Percentiles rank a stretch among this genome's conserved stretches.
Evolutionary conservation across 2,329 filamentous ascomycete species (phyloP).

Genomic region (Nigrospora oryzae): DNA sequence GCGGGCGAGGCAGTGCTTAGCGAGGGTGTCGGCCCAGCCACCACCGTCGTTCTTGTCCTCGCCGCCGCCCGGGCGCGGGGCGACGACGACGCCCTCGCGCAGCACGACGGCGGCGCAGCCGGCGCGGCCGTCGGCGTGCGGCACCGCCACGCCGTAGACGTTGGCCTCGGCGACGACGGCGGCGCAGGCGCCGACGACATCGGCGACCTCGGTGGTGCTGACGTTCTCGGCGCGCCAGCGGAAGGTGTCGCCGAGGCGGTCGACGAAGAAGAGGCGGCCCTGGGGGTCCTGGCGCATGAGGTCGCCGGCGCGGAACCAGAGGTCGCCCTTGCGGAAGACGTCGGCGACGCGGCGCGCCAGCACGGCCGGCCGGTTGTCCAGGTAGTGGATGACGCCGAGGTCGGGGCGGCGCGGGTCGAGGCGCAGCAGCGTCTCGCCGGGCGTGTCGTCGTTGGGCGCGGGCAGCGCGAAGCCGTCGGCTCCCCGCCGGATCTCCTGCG

Average conservation of each 20-base stretch:
- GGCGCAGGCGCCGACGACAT: conserved; percentile 27
- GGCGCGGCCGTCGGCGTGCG: conserved; percentile 32
- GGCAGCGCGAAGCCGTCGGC: conserved; percentile 57
- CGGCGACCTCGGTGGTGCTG: conserved; percentile 33
- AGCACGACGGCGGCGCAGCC: conserved; percentile 30
- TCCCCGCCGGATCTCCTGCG: conserved; percentile 56
- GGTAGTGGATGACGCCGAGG: conserved; percentile 53
- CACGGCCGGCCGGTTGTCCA: conserved; percentile 50
- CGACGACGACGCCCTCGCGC: too few species aligned
- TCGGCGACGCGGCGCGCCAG: conserved; percentile 53
- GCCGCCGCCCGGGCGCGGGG: conserved; percentile 10
- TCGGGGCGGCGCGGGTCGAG: conserved; percentile 37
- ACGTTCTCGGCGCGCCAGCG: conserved; percentile 50
- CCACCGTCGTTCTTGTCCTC: conserved; percentile 12
- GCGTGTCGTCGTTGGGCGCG: conserved; percentile 46
- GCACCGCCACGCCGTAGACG: conserved; percentile 32
- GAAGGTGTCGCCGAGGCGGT: conserved; percentile 64
- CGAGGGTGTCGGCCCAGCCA: conserved; percentile 21
- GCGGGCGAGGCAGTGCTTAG: conserved; percentile 22
- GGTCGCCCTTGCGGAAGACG: conserved; percentile 57
- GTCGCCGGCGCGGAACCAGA: conserved; percentile 62
- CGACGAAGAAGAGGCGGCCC: conserved; percentile 60
- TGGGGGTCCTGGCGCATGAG: conserved; percentile 51
- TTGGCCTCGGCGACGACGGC: conserved; percentile 29
- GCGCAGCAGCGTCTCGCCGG: conserved; percentile 64